Evolutionary conservation across 2,329 filamentous ascomycete genomes (phyloP).

Genomic region (Ascochyta rabiei): DNA sequence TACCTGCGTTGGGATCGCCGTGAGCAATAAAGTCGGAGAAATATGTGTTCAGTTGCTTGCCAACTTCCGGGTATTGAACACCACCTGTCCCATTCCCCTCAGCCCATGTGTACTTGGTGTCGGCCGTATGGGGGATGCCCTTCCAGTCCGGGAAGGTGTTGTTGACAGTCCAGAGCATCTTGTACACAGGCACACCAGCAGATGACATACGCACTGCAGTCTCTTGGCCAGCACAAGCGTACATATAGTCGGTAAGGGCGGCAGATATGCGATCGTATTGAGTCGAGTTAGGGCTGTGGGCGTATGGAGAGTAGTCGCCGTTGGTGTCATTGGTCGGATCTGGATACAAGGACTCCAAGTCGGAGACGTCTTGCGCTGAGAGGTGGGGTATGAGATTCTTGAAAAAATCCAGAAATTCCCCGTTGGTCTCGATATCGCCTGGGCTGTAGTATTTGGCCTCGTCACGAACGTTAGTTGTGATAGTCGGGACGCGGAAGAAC

Average conservation of each 20-base stretch:
- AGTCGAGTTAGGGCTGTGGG: conserved; percentile 51
- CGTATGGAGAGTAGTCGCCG: conserved; percentile 38
- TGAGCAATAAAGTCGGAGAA: conserved; percentile 51
- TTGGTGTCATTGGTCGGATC: conserved; percentile 26
- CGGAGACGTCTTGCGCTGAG: conserved; percentile 19
- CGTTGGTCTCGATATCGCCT: conserved; percentile 38
- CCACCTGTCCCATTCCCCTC: conserved; percentile 56
- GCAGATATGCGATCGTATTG: conserved; percentile 54
- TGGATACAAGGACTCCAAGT: conserved; percentile 33
- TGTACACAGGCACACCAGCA: conserved; percentile 39
- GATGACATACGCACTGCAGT: conserved; percentile 49
- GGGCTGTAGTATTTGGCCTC: conserved; percentile 33
- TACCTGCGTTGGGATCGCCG: conserved; percentile 47
- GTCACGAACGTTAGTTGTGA: conserved; percentile 45
- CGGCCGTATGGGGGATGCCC: conserved; percentile 32
- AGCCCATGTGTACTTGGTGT: conserved; percentile 52
- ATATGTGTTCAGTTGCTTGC: conserved; percentile 46
- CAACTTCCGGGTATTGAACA: conserved; percentile 48
- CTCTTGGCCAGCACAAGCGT: conserved; percentile 55
- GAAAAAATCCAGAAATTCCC: conserved; percentile 41
- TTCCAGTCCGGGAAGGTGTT: conserved; percentile 30
- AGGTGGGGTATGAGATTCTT: conserved; percentile 31
- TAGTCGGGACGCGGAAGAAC: conserved; percentile 34
- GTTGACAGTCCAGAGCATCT: conserved; percentile 27
- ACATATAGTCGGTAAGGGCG: conserved; percentile 52